phyloP scores from a whole-genome alignment of 805 yeast genomes.

The Nakazawaea sp. region DNA sequence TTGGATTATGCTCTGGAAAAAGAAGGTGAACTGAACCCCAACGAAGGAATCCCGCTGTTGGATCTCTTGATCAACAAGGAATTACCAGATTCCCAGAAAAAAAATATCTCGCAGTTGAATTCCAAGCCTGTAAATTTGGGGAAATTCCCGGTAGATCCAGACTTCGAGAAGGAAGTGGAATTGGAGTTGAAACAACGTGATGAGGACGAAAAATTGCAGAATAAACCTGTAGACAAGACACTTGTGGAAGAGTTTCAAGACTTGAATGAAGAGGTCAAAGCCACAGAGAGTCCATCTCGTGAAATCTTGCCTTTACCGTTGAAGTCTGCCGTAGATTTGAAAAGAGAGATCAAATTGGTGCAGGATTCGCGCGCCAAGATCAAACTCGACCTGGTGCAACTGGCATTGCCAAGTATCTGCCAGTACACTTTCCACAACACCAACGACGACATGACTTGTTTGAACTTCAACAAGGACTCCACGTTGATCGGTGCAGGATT shows the following conservation, averaged over 20 bases:
- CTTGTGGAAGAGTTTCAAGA: slow-evolving; percentile 63
- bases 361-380: slow-evolving; percentile 78
- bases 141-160: slow-evolving; percentile 78
- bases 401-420: slow-evolving; percentile 88
- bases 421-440: slow-evolving; percentile 98
- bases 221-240: slow-evolving; percentile 22
- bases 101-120: slow-evolving; percentile 35
- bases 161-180: slow-evolving; percentile 76
- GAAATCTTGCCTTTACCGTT: slow-evolving; percentile 83
- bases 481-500: slow-evolving; percentile 90
- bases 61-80: slow-evolving; percentile 25
- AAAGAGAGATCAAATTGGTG: slow-evolving; percentile 68
- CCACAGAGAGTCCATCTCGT: slow-evolving; percentile 62
- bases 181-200: slow-evolving; percentile 79
- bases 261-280: slow-evolving; percentile 42
- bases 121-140: slow-evolving; percentile 76
- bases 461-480: slow-evolving; percentile 84
- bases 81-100: slow-evolving; percentile 8
- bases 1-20: slow-evolving; percentile 34
- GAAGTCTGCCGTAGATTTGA: slow-evolving; percentile 72
- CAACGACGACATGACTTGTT: slow-evolving; percentile 76
- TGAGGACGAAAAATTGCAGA: slow-evolving; percentile 28
- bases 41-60: slow-evolving; percentile 45
- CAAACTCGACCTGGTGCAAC: slow-evolving; percentile 60
- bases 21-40: slow-evolving; percentile 42